Evolutionary conservation across 768 basidiomycete genomes (phyloP).

Genomic region (Lepiota venenata): DNA sequence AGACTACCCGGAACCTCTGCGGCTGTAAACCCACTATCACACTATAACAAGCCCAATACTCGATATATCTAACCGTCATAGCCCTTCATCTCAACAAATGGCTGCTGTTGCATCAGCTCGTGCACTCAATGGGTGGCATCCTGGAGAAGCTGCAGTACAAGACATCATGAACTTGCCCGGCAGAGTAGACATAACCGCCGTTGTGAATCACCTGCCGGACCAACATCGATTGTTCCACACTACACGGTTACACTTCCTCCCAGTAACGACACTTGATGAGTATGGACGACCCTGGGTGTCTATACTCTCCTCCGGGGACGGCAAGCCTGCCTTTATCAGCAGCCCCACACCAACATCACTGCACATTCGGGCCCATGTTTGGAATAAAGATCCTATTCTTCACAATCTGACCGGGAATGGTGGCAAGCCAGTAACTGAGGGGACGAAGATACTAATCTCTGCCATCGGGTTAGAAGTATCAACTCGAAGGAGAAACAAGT

Average conservation of each 20-base stretch:
- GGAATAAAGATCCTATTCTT: conserved; percentile 54
- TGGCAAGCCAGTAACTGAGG: conserved; percentile 10
- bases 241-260: conserved; percentile 50
- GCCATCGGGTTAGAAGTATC: conserved; percentile 60
- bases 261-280: conserved; percentile 50
- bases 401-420: conserved; percentile 26
- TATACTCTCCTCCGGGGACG: conserved; percentile 42
- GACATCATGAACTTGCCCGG: conserved; percentile 32
- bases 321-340: conserved; percentile 42
- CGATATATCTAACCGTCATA: background rate
- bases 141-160: conserved; percentile 50
- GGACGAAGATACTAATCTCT: conserved; percentile 35
- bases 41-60: background rate
- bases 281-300: conserved; percentile 56
- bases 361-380: conserved; percentile 36
- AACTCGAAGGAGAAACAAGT: conserved; percentile 59
- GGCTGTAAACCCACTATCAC: background rate
- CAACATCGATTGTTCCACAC: conserved; percentile 51
- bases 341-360: conserved; percentile 27
- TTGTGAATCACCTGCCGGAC: conserved; percentile 32
- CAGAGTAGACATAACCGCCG: conserved; percentile 4
- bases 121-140: conserved; percentile 42
- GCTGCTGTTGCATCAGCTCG: background rate
- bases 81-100: background rate
- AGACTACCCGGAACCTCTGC: background rate